Percentiles rank a stretch among this genome's conserved stretches.
phyloP scores from a whole-genome alignment of 2,329 filamentous ascomycete genomes.

The Alternaria sp. region DNA sequence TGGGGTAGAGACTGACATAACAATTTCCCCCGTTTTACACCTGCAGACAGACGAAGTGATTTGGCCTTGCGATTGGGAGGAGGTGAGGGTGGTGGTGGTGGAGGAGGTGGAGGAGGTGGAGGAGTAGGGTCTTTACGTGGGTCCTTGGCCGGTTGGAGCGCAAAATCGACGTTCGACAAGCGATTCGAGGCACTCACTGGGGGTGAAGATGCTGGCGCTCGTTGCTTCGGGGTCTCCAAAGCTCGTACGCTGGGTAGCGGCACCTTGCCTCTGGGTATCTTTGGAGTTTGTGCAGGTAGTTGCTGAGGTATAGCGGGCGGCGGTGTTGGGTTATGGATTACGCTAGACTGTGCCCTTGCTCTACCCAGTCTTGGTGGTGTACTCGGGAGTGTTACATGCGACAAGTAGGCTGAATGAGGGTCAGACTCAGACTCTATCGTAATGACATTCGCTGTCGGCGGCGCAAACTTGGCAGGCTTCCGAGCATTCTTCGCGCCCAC shows the following conservation, averaged over 20 bases:
- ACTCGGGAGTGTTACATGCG: conserved; percentile 38
- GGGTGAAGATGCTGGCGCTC: conserved; percentile 45
- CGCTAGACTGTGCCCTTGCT: conserved; percentile 1
- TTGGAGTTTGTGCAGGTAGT: conserved; percentile 28
- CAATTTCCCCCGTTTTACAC: conserved; percentile 54
- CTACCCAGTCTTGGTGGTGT: conserved; percentile 25
- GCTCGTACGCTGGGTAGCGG: conserved; percentile 36
- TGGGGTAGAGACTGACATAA: conserved; percentile 53
- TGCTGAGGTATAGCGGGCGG: conserved; percentile 11
- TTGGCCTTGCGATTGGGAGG: conserved; percentile 42
- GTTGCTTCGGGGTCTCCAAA: conserved; percentile 36
- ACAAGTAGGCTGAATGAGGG: conserved; percentile 24
- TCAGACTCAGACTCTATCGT: conserved; percentile 50
- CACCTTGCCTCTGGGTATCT: conserved; percentile 37
- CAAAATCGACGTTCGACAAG: conserved; percentile 46
- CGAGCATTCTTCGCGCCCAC: conserved; percentile 33
- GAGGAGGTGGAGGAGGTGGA: conserved; percentile 27
- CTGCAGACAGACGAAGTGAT: conserved; percentile 51
- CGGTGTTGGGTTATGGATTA: conserved; percentile 14
- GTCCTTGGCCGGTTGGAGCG: conserved; percentile 24
- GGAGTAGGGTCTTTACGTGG: conserved; percentile 16
- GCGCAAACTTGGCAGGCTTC: conserved; percentile 27
- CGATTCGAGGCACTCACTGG: conserved; percentile 51
- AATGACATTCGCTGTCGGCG: conserved; percentile 45
- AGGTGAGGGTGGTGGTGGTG: conserved; percentile 10